Evolutionary conservation across 2,329 filamentous ascomycete species (phyloP).

Genomic region (Drechslera avenae): DNA sequence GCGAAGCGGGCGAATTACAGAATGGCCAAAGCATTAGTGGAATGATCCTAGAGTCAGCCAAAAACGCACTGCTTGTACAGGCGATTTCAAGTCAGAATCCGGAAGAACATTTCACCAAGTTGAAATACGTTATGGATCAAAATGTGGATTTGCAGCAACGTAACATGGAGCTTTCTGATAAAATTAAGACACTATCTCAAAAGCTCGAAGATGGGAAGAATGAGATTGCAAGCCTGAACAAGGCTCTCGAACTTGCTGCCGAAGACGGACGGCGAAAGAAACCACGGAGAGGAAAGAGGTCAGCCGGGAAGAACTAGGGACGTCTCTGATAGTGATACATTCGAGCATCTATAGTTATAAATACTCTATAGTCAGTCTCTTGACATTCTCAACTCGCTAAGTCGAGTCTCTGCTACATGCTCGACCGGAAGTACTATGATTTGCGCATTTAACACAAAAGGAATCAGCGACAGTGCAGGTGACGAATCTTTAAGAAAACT

Average conservation of each 20-base stretch:
- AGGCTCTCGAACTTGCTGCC: constrained; percentile 9
- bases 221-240: constrained; percentile 10
- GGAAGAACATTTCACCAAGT: not conserved
- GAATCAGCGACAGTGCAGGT: constrained; percentile 7
- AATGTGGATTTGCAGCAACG: constrained; percentile 12
- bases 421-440: constrained; percentile 11
- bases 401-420: not conserved
- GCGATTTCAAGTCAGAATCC: constrained; percentile 3
- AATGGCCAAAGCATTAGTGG: constrained; percentile 17
- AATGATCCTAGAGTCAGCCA: constrained; percentile 20
- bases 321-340: not conserved
- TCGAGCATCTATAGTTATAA: not conserved
- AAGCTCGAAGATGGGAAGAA: constrained; percentile 5
- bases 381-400: constrained; percentile 10
- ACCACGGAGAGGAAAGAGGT: constrained; percentile 1
- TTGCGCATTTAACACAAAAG: constrained; percentile 15
- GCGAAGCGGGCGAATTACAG: not conserved
- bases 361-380: not conserved
- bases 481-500: constrained; percentile 7
- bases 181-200: constrained; percentile 3
- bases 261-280: constrained; percentile 13
- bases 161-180: not conserved
- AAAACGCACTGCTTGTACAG: constrained; percentile 13
- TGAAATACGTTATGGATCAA: constrained; percentile 11
- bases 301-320: constrained; percentile 1